Conservation (phyloP, 345 rosid species). For the Cardamine chenopodiifolia region DNA sequence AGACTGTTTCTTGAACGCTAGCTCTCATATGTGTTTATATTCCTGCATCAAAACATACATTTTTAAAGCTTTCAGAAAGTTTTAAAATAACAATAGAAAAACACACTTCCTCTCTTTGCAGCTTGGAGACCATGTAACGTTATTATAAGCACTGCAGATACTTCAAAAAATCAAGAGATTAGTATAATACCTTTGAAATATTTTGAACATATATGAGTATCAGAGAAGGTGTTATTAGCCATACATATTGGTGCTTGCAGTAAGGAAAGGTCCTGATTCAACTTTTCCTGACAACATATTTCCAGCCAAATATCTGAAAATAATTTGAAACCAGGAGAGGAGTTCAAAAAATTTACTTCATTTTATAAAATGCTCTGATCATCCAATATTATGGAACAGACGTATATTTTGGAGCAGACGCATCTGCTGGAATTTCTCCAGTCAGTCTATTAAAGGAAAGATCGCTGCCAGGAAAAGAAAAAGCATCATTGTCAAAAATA, state of each 20-base stretch:
- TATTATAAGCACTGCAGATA: conserved; percentile 43
- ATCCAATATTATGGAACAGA: neutral
- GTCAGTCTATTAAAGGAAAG: conserved; percentile 42
- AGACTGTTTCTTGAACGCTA: conserved; percentile 27
- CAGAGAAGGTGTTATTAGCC: neutral
- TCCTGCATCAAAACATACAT: conserved; percentile 26
- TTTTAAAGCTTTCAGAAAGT: neutral
- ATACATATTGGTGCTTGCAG: conserved; percentile 46
- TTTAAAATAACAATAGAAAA: neutral
- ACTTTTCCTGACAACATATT: conserved; percentile 41
- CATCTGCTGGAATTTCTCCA: conserved; percentile 41
- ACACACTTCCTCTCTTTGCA: conserved; percentile 40
- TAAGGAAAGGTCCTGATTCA: conserved; percentile 42
- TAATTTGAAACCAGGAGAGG: neutral
- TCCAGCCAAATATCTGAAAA: conserved; percentile 41
- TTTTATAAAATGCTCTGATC: neutral
- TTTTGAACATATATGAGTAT: neutral
- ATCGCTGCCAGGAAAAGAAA: conserved; percentile 25
- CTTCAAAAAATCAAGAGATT: neutral
- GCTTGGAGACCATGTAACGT: conserved; percentile 42
- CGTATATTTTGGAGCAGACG: conserved; percentile 33
- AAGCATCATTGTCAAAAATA: neutral
- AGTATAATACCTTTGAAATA: neutral
- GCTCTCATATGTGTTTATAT: conserved; percentile 41
- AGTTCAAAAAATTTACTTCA: neutral